Percentiles rank a stretch among this genome's conserved stretches.
Evolutionary conservation across 1,139 yeast species (phyloP).

Genomic region (Debaryomyces psychrophilus): DNA sequence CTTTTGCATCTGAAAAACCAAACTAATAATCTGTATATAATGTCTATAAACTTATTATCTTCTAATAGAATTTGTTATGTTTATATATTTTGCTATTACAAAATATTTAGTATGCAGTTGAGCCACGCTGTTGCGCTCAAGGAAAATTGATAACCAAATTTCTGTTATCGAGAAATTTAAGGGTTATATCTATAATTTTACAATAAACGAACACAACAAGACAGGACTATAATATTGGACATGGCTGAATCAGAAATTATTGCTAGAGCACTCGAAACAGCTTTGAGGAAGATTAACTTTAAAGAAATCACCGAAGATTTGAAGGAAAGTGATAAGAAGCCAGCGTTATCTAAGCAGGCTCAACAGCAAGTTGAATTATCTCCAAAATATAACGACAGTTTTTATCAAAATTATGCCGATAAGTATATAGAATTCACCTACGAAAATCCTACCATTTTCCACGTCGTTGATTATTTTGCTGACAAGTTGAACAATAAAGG

Average conservation of each 20-base stretch:
- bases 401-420: constrained; percentile 43
- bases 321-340: background rate
- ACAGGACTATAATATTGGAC: background rate
- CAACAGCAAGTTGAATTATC: background rate
- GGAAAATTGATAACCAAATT: constrained; percentile 4
- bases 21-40: constrained; percentile 8
- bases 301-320: background rate
- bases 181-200: constrained; percentile 1
- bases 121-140: constrained; percentile 3
- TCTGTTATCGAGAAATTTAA: background rate
- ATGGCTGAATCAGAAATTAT: constrained; percentile 10
- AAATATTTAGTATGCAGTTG: background rate
- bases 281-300: constrained; percentile 6
- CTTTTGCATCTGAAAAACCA: constrained; percentile 68
- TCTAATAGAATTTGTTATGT: background rate
- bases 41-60: constrained; percentile 4
- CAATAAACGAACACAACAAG: background rate
- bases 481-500: constrained; percentile 50
- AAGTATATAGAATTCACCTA: constrained; percentile 62
- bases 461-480: constrained; percentile 53
- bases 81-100: background rate
- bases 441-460: constrained; percentile 63
- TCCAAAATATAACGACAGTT: constrained; percentile 22
- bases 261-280: constrained; percentile 8
- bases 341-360: background rate